These are phyloP conservation scores for Capsicum rhomboideum DNA, from an alignment of 257 asterid genomes.

Conservation along the genomic window DNA sequence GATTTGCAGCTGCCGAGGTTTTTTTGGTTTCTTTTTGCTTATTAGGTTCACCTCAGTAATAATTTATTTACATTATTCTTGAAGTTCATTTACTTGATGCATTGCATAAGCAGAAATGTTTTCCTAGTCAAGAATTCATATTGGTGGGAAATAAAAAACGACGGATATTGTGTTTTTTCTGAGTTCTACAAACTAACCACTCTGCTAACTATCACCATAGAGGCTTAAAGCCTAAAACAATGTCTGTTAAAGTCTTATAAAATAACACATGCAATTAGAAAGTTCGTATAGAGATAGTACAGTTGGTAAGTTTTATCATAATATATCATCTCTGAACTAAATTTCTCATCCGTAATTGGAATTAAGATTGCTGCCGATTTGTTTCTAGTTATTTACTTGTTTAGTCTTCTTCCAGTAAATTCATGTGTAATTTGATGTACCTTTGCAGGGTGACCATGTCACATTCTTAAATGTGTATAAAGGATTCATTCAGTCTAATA, in stretches of 20 bases:
- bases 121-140: background rate
- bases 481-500: conserved; percentile 76
- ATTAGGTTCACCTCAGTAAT: background rate
- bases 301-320: background rate
- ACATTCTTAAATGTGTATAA: conserved; percentile 83
- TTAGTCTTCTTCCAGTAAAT: background rate
- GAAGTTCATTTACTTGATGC: background rate
- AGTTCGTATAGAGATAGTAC: background rate
- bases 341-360: background rate
- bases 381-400: background rate
- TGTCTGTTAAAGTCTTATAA: background rate
- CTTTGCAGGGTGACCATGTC: conserved; percentile 86
- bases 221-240: background rate
- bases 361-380: background rate
- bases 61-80: background rate
- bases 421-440: background rate
- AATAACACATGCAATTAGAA: background rate
- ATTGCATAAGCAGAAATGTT: background rate
- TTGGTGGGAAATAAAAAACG: background rate
- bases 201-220: background rate
- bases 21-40: conserved; percentile 13
- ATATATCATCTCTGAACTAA: background rate
- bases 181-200: background rate
- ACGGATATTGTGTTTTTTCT: background rate
- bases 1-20: conserved; percentile 98